Conservation (phyloP, 176 grass and related monocot genomes). For the Oryza glaberrima region DNA sequence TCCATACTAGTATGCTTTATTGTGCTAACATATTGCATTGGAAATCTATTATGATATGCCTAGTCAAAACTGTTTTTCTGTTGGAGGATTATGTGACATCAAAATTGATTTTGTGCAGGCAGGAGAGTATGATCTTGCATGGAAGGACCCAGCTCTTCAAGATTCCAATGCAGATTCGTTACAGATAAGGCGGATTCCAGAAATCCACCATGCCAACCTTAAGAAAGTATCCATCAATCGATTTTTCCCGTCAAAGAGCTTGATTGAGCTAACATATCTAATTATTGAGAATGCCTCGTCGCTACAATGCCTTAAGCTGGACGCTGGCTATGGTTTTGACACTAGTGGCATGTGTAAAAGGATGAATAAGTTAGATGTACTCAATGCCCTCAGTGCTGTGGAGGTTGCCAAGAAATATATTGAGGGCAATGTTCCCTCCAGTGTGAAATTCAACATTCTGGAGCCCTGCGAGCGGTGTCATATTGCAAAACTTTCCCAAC, state of each 20-base stretch:
- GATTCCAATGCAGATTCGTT: neutral
- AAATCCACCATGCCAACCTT: neutral
- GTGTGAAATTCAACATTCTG: neutral
- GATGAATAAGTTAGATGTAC: conserved; percentile 10
- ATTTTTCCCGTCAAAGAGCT: conserved; percentile 26
- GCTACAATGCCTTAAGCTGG: neutral
- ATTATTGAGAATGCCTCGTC: neutral
- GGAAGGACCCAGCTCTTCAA: conserved; percentile 12
- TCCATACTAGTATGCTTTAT: too few species aligned
- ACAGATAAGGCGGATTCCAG: neutral
- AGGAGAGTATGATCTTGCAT: neutral
- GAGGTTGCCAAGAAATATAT: neutral
- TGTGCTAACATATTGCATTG: neutral
- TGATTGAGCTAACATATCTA: conserved; percentile 30
- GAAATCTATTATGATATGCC: neutral
- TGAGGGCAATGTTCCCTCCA: conserved; percentile 11
- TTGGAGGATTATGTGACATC: conserved; percentile 1
- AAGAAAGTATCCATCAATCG: conserved; percentile 21
- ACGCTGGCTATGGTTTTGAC: neutral
- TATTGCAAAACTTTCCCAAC: neutral
- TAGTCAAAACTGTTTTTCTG: neutral
- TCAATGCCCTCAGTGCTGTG: neutral
- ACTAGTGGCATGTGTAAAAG: neutral
- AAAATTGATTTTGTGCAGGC: conserved; percentile 10
- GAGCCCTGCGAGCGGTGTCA: neutral